Base-by-base conservation (phyloP, 345 rosid genomes). In the Rhizophora mangle region DNA sequence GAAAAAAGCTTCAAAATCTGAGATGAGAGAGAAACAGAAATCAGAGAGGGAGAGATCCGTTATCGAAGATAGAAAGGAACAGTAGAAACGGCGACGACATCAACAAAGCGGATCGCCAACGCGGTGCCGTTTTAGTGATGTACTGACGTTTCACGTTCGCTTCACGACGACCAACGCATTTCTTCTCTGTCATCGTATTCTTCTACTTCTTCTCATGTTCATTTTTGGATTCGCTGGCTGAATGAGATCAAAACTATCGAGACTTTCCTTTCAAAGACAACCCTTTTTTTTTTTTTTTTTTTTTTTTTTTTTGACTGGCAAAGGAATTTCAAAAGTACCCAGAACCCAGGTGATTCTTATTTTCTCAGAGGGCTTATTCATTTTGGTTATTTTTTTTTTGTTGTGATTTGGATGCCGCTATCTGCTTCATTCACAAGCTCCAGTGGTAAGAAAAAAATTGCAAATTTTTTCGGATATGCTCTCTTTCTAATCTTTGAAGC, bases 91-190 rank as follows among this genome's bases (percentile, higher is more conserved):
- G 62, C 16, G 71, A 76, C 8, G 68, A 39, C 62, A 18, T 67
- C 63, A 21, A 58, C 59, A 19, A 68, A 62, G 59, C 67, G 37
- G 59, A 71, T 34, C 49, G 10, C 63, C 68, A 22, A 54, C 71
- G 71, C 73, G 73, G 75, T 36, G 76, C 72, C 56, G 71, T 74
- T 76, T 71, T 8, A 59, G 2, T 49, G 18, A 37, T 64, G 67
- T 36, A 43, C 47, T 43, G 47, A 10, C 0, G 47, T 46, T 26
- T 37, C 4, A 6, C 65, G 47, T 62, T 59, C 58, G 24, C 29
- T 66, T 62, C 49, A 21, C 13, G 18, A 18, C 52, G 49, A 7
- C 47, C 15, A 24, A 22, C 27, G 24, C 57, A 52, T 60, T 11
- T 13, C 68, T n/a, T 60, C 20, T 15, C 9, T 34, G 7, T 10